phyloP scores from a whole-genome alignment of 371 early-diverging fungal genomes.

The Mortierella sp. region DNA sequence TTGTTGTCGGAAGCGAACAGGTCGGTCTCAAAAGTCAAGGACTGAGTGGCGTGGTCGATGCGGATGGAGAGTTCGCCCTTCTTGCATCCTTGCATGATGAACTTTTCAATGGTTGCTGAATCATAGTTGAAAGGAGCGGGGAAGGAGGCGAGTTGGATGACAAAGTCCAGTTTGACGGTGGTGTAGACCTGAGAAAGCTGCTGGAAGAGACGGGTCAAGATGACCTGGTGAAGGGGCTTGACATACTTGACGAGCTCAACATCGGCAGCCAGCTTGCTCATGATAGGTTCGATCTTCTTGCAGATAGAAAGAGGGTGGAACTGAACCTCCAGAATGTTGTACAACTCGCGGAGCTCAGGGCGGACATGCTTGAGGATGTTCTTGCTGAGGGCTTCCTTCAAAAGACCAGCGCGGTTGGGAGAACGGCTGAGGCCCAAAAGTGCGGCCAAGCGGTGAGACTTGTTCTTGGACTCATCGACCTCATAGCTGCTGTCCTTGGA shows the following conservation, averaged over 20 bases:
- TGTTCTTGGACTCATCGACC: conserved; percentile 89
- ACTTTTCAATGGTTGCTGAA: conserved; percentile 91
- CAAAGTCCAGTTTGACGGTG: conserved; percentile 92
- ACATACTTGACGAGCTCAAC: conserved; percentile 88
- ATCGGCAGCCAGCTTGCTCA: conserved; percentile 77
- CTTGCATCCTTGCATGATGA: conserved; percentile 97
- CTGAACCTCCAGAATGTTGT: conserved; percentile 94
- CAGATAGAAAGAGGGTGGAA: conserved; percentile 98
- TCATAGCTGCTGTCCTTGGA: conserved; percentile 78
- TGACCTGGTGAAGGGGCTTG: conserved; percentile 92
- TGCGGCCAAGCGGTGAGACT: conserved; percentile 85
- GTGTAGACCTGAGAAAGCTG: conserved; percentile 97
- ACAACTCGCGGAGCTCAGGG: conserved; percentile 91
- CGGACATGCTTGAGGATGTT: conserved; percentile 87
- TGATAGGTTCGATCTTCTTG: conserved; percentile 91
- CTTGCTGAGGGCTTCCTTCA: conserved; percentile 90
- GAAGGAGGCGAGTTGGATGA: conserved; percentile 90
- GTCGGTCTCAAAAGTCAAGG: conserved; percentile 91
- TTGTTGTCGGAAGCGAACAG: conserved; percentile 77
- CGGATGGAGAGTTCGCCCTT: conserved; percentile 95
- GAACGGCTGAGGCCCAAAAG: conserved; percentile 85
- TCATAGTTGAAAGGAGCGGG: conserved; percentile 86
- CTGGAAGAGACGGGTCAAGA: conserved; percentile 94
- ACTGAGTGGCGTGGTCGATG: conserved; percentile 91
- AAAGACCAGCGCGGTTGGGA: conserved; percentile 90